Evolutionary conservation across 495 filamentous ascomycete species (phyloP).

Genomic region (Elaphomyces granulatus): DNA sequence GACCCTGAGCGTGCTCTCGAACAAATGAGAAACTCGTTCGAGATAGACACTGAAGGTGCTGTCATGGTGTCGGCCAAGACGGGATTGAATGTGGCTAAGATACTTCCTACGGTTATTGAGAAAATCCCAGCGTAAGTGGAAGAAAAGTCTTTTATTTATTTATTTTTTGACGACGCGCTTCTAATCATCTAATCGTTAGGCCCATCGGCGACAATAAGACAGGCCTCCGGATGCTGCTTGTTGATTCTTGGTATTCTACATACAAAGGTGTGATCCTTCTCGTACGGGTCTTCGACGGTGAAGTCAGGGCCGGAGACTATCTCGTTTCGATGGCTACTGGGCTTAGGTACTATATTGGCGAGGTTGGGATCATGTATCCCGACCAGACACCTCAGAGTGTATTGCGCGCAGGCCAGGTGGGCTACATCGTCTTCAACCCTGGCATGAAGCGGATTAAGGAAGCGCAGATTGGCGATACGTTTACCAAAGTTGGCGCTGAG

Average conservation of each 20-base stretch:
- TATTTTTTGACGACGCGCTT: too few relatives aligned
- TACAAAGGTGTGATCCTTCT: conserved; percentile 90
- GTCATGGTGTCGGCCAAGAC: conserved; percentile 90
- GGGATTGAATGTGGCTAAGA: conserved; percentile 62
- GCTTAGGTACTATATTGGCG: conserved; percentile 78
- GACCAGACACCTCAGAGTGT: conserved; percentile 66
- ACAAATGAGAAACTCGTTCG: conserved; percentile 74
- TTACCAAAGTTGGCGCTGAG: conserved; percentile 70
- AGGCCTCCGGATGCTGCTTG: conserved; percentile 71
- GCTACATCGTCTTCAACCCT: conserved; percentile 92
- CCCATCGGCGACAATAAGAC: conserved; percentile 56
- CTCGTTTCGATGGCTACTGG: conserved; percentile 74
- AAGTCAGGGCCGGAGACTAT: conserved; percentile 66
- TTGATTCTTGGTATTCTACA: conserved; percentile 95
- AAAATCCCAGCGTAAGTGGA: conserved; percentile 55
- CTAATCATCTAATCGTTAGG: too few relatives aligned
- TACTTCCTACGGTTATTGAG: conserved; percentile 76
- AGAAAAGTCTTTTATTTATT: too few relatives aligned
- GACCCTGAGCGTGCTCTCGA: conserved; percentile 72
- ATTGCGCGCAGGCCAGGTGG: conserved; percentile 83
- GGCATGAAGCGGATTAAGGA: conserved; percentile 95
- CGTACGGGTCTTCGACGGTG: conserved; percentile 83
- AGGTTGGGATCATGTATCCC: conserved; percentile 95
- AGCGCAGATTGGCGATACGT: conserved; percentile 91
- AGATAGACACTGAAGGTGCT: conserved; percentile 68